phyloP scores from a whole-genome alignment of 441 rosid species.

The Erodium trifolium region DNA sequence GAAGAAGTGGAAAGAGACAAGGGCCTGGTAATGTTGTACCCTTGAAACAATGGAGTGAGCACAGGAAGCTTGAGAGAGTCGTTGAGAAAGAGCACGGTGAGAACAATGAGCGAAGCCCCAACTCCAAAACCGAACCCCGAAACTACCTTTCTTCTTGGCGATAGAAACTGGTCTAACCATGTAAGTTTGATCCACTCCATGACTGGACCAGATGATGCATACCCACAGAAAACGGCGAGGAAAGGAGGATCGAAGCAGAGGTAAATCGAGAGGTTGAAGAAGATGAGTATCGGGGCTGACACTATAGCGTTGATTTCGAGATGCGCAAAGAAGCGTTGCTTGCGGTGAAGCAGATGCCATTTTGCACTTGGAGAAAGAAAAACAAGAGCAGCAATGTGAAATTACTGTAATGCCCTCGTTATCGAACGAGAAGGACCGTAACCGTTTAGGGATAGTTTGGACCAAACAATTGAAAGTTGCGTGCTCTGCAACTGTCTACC shows the following conservation, averaged over 20 bases:
- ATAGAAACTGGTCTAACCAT: conserved; percentile 42
- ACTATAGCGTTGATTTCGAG: background rate
- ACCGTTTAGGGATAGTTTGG: background rate
- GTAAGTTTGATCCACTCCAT: conserved; percentile 40
- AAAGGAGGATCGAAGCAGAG: background rate
- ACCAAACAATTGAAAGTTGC: background rate
- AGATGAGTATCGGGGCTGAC: background rate
- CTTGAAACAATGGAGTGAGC: conserved; percentile 39
- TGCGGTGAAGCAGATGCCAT: background rate
- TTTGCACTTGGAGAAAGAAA: background rate
- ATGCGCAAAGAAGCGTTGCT: background rate
- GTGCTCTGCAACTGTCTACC: background rate
- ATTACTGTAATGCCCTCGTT: background rate
- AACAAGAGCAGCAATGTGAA: background rate
- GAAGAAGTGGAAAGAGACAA: conserved; percentile 23
- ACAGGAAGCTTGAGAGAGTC: conserved; percentile 36
- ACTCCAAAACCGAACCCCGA: conserved; percentile 45
- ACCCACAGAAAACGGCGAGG: conserved; percentile 11
- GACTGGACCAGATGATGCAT: background rate
- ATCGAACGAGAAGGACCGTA: background rate
- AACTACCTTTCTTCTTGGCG: conserved; percentile 32
- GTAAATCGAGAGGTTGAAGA: background rate
- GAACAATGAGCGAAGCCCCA: conserved; percentile 34
- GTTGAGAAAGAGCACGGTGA: conserved; percentile 35
- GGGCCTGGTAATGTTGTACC: conserved; percentile 32